A percentile compares a stretch with the other conserved stretches of the same genome.
Evolutionary conservation across 441 rosid genomes (phyloP).

Genomic region (Euphorbia schlechtendalii): DNA sequence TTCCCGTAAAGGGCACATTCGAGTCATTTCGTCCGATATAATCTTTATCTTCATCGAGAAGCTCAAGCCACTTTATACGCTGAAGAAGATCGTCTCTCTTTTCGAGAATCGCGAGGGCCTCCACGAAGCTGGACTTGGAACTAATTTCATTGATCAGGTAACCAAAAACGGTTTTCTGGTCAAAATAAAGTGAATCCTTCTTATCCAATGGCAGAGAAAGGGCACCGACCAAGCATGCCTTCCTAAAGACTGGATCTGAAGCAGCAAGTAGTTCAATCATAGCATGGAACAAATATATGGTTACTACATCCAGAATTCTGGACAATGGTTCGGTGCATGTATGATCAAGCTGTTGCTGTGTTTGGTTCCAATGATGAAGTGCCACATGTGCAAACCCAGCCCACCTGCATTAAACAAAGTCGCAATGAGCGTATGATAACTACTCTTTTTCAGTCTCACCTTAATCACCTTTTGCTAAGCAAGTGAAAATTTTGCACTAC

Average conservation of each 20-base stretch:
- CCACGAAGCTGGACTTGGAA: conserved; percentile 23
- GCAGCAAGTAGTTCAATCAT: conserved; percentile 32
- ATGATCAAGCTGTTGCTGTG: conserved; percentile 11
- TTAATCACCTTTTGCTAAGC: background rate
- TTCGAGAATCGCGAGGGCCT: conserved; percentile 29
- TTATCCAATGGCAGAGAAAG: conserved; percentile 20
- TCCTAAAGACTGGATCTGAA: conserved; percentile 37
- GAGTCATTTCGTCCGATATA: conserved; percentile 12
- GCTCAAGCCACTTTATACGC: conserved; percentile 38
- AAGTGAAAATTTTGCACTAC: background rate
- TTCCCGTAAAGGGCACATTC: conserved; percentile 13
- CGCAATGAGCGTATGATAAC: background rate
- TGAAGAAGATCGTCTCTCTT: conserved; percentile 31
- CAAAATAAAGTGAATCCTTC: conserved; percentile 26
- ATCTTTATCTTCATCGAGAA: conserved; percentile 25
- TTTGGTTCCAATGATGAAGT: conserved; percentile 34
- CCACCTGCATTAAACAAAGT: conserved; percentile 39
- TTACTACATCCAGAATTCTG: conserved; percentile 22
- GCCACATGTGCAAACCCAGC: conserved; percentile 53
- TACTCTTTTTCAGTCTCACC: background rate
- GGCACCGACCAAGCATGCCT: conserved; percentile 49
- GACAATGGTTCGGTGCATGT: conserved; percentile 22
- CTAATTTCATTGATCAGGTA: conserved; percentile 32
- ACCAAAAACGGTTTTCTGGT: conserved; percentile 34
- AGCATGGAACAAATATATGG: conserved; percentile 37